A percentile compares a stretch with the other conserved stretches of the same genome.
These are phyloP conservation scores for Podospora conica DNA, from an alignment of 495 filamentous ascomycete genomes.

Conservation along the genomic window DNA sequence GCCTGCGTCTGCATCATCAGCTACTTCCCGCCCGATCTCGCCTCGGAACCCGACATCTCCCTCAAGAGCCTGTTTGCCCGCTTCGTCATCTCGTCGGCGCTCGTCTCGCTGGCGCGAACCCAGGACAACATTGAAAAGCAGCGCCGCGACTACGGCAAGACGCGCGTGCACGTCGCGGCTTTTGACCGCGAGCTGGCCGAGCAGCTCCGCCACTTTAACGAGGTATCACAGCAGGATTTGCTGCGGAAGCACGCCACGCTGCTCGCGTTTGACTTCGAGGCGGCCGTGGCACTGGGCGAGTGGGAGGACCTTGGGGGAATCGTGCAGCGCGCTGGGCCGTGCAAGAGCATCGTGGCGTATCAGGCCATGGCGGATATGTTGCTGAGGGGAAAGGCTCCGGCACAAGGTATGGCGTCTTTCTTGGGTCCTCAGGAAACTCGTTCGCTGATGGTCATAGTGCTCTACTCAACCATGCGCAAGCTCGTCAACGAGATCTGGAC, in stretches of 20 bases:
- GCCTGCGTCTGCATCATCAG: constrained; percentile 57
- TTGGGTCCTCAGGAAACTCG: background rate
- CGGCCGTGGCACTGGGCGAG: constrained; percentile 54
- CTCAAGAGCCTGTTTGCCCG: constrained; percentile 60
- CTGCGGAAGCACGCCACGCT: constrained; percentile 55
- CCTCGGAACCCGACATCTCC: constrained; percentile 41
- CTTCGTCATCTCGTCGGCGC: constrained; percentile 58
- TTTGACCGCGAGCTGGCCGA: constrained; percentile 45
- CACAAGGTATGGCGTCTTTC: constrained; percentile 28
- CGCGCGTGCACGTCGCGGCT: constrained; percentile 48
- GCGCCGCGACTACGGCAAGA: constrained; percentile 52
- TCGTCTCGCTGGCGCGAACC: constrained; percentile 55
- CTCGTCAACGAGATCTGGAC: constrained; percentile 59
- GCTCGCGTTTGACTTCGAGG: constrained; percentile 70
- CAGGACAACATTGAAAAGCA: constrained; percentile 56
- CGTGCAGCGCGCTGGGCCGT: constrained; percentile 47
- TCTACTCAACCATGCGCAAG: constrained; percentile 49
- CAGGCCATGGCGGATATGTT: constrained; percentile 57
- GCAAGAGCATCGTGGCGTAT: constrained; percentile 32
- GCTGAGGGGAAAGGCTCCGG: constrained; percentile 49
- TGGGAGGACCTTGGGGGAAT: constrained; percentile 62
- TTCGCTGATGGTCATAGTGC: constrained; percentile 25
- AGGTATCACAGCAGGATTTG: constrained; percentile 46
- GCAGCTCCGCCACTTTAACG: constrained; percentile 36
- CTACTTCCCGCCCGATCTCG: constrained; percentile 49